phyloP scores from a whole-genome alignment of 192 early-diverging fungal genomes.

The Backusella sp. region DNA sequence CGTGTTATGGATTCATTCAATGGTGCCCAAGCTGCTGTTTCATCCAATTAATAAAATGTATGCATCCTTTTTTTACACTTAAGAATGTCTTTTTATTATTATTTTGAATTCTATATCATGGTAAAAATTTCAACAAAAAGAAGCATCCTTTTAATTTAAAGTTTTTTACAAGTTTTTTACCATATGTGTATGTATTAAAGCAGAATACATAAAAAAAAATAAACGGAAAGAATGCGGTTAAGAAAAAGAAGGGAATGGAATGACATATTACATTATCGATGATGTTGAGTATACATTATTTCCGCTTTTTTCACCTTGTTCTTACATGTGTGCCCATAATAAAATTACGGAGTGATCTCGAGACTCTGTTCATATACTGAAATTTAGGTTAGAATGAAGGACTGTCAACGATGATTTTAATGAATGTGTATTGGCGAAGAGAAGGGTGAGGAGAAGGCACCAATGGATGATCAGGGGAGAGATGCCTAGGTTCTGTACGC shows the following conservation, averaged over 20 bases:
- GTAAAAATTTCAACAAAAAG: too few species aligned
- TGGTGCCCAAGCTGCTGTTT: neutral
- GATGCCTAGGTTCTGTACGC: constrained; percentile 43
- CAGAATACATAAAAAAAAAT: too few species aligned
- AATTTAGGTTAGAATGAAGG: constrained; percentile 40
- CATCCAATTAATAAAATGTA: neutral
- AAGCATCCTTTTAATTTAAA: too few species aligned
- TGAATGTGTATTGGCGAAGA: constrained; percentile 39
- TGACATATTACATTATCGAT: too few species aligned
- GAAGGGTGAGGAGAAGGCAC: constrained; percentile 39
- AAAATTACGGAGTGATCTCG: constrained; percentile 29
- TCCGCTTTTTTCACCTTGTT: neutral
- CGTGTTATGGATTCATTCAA: neutral
- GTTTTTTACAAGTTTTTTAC: too few species aligned
- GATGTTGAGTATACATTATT: neutral
- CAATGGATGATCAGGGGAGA: constrained; percentile 32
- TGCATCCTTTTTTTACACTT: neutral
- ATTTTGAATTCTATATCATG: neutral
- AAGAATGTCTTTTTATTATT: neutral
- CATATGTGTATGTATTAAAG: too few species aligned
- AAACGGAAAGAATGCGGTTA: too few species aligned
- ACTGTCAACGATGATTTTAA: constrained; percentile 41
- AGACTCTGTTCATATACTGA: constrained; percentile 24
- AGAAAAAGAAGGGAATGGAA: too few species aligned
- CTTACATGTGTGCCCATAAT: constrained; percentile 41